Base-by-base conservation (phyloP, 345 rosid genomes). In the Triadica sebifera region DNA sequence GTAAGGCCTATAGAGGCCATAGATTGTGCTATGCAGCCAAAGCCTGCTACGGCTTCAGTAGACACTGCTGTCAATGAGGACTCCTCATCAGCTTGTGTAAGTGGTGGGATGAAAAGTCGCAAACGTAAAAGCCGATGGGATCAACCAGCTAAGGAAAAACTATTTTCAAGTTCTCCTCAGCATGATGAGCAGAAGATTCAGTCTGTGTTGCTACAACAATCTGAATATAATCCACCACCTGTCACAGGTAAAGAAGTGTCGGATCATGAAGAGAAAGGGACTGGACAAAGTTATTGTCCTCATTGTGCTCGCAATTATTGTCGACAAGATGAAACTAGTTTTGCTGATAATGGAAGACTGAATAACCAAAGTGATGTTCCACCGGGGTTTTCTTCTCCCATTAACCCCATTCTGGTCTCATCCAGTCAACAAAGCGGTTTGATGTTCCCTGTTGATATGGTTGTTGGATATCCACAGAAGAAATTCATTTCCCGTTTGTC, bases 111-210 rank as follows among this genome's bases (percentile, higher is more conserved):
- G 46, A 84, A 65, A 83, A 79, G 72, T 61, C 93, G 96, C 67
- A 95, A 93, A 86, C 97, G 97, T 75, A 95, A 95, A 90, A 93
- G 91, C 77, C 89, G 99, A 78, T 95, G 99, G 99, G 99, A 95
- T 87, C 97, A 91, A 75, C 96, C 94, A 4, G 87, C 89, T 7
- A 75, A 78, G 49, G 79, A 66, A 72, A 78, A 75, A 46, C 45
- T 71, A 58, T 74, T 72, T 74, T 58, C 84, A 65, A 72, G 45
- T 63, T 73, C 81, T 63, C 51, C 25, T 49, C 80, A 65, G 69
- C 74, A 70, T 25, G 78, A 80, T 76, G 86, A 81, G 65, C 84
- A 77, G 71, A 84, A 77, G 71, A 71, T 59, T 67, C 79, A 77
- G 39, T 70, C 87, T 8, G 63, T 52, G 24, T 65, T 74, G 65